phyloP scores from a whole-genome alignment of 768 basidiomycete genomes.

The Rhizopogon vulgaris region DNA sequence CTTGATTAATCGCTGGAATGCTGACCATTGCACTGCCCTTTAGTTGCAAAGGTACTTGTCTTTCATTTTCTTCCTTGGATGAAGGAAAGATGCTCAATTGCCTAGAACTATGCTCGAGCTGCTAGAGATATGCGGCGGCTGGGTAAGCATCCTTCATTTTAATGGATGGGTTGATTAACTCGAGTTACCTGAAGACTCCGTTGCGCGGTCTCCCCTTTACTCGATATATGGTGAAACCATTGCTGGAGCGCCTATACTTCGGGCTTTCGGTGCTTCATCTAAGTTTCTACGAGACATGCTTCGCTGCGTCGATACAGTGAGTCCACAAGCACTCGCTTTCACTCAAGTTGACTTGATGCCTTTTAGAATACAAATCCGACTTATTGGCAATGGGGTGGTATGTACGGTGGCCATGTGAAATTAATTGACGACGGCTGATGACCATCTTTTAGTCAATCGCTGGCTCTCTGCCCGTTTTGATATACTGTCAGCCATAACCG shows the following conservation, averaged over 20 bases:
- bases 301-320: slow-evolving; percentile 71
- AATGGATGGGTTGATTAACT: background rate
- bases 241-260: slow-evolving; percentile 46
- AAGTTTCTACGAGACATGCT: slow-evolving; percentile 85
- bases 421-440: slow-evolving; percentile 4
- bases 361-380: slow-evolving; percentile 61
- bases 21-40: slow-evolving; percentile 4
- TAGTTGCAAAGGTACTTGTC: slow-evolving; percentile 31
- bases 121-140: slow-evolving; percentile 80
- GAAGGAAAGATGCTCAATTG: slow-evolving; percentile 27
- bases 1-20: background rate
- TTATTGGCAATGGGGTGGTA: slow-evolving; percentile 91
- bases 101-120: slow-evolving; percentile 61
- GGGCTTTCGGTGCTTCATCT: slow-evolving; percentile 84
- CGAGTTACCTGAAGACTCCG: slow-evolving; percentile 31
- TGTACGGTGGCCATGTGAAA: slow-evolving; percentile 9
- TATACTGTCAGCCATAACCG: slow-evolving; percentile 61
- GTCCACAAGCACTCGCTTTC: slow-evolving; percentile 15
- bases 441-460: slow-evolving; percentile 58
- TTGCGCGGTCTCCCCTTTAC: slow-evolving; percentile 42
- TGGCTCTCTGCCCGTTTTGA: slow-evolving; percentile 91
- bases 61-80: background rate
- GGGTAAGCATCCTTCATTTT: slow-evolving; percentile 34
- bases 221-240: slow-evolving; percentile 48
- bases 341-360: background rate